Percentiles rank a stretch among this genome's conserved stretches.
phyloP scores from a whole-genome alignment of 495 filamentous ascomycete species.

The Tuber brumale region DNA sequence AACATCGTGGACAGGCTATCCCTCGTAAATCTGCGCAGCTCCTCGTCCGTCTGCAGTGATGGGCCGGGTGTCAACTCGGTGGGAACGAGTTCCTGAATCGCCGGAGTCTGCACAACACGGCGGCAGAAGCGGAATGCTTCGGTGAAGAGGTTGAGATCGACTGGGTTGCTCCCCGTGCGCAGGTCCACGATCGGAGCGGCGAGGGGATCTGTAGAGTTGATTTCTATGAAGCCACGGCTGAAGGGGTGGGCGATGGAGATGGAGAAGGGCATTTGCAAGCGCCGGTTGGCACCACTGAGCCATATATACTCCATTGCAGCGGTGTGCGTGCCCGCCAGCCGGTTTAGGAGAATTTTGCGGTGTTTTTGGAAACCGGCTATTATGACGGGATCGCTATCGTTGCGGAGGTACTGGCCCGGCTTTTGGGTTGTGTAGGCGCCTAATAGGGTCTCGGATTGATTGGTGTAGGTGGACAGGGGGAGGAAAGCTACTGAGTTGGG shows the following conservation, averaged over 20 bases:
- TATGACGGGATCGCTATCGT: conserved; percentile 43
- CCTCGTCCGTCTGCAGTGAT: conserved; percentile 31
- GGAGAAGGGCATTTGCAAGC: conserved; percentile 22
- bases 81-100: conserved; percentile 43
- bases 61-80: conserved; percentile 38
- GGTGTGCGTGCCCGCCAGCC: conserved; percentile 16
- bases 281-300: conserved; percentile 23
- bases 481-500: conserved; percentile 43
- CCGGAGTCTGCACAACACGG: conserved; percentile 40
- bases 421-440: conserved; percentile 34
- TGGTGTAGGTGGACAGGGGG: conserved; percentile 32
- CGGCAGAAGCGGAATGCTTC: conserved; percentile 44
- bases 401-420: conserved; percentile 41
- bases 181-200: conserved; percentile 39
- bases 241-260: conserved; percentile 41
- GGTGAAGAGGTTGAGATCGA: conserved; percentile 45
- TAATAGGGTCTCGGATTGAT: conserved; percentile 11
- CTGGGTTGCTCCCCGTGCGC: conserved; percentile 45
- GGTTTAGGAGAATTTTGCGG: conserved; percentile 29
- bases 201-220: conserved; percentile 44
- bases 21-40: conserved; percentile 36
- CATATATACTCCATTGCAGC: conserved; percentile 38
- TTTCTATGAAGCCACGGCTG: conserved; percentile 45
- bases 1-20: conserved; percentile 39
- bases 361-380: conserved; percentile 42